Conservation (phyloP, 2,329 filamentous ascomycete genomes). For the Beauveria rudraprayagi region DNA sequence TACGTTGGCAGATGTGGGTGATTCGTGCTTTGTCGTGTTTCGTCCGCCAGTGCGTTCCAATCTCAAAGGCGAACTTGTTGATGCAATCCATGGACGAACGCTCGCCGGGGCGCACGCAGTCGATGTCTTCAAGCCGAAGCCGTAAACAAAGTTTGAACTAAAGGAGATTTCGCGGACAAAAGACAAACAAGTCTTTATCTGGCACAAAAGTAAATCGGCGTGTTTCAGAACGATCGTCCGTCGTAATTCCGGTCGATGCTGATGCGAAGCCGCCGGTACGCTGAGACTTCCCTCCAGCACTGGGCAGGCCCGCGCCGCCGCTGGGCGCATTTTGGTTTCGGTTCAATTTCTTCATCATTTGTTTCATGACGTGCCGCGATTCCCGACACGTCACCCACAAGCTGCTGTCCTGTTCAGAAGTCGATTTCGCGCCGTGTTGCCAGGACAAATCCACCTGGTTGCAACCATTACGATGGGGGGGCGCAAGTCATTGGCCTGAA, state of each 20-base stretch:
- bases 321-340: background rate
- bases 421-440: background rate
- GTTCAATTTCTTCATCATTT: background rate
- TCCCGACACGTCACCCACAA: background rate
- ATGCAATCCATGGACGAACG: background rate
- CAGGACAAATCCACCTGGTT: background rate
- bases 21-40: accelerated
- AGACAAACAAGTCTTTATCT: background rate
- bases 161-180: too few relatives aligned
- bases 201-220: background rate
- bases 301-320: background rate
- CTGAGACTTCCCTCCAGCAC: background rate
- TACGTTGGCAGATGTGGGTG: too few relatives aligned
- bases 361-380: background rate
- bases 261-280: background rate
- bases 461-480: background rate
- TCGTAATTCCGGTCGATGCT: background rate
- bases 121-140: background rate
- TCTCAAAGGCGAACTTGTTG: background rate
- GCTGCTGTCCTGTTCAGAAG: background rate
- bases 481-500: background rate
- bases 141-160: background rate
- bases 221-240: background rate
- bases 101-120: background rate
- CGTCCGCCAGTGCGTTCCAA: too few relatives aligned